These are phyloP conservation scores for Aspergillus diversus DNA, from an alignment of 495 filamentous ascomycete species.

Conservation along the genomic window DNA sequence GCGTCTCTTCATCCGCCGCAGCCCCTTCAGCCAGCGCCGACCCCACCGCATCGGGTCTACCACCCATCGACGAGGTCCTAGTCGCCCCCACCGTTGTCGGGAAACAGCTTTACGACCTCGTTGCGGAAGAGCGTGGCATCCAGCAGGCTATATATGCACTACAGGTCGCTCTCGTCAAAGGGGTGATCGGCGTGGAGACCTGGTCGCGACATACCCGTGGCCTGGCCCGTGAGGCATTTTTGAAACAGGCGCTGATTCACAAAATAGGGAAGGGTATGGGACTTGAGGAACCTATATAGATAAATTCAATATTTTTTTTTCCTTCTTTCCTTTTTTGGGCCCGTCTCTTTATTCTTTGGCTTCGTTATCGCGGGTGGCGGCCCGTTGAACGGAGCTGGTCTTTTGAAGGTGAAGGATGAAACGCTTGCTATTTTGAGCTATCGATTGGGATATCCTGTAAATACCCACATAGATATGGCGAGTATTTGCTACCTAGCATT, in stretches of 20 bases:
- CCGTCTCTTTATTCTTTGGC: background rate
- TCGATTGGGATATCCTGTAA: too few relatives aligned
- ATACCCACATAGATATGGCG: too few relatives aligned
- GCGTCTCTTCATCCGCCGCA: slow-evolving; percentile 32
- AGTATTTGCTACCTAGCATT: too few relatives aligned
- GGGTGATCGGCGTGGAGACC: slow-evolving; percentile 74
- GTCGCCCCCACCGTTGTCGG: slow-evolving; percentile 94
- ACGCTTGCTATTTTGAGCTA: too few relatives aligned
- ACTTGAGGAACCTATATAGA: slow-evolving; percentile 41
- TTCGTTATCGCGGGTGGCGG: too few relatives aligned
- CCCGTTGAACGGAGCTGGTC: too few relatives aligned
- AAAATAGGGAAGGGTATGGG: slow-evolving; percentile 92
- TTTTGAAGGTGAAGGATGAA: too few relatives aligned
- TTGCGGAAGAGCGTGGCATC: slow-evolving; percentile 81
- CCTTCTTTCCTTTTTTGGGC: background rate
- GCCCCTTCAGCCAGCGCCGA: slow-evolving; percentile 32
- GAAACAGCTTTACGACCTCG: slow-evolving; percentile 85
- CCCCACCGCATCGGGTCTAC: slow-evolving; percentile 48
- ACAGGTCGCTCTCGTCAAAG: slow-evolving; percentile 78
- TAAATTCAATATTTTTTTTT: background rate
- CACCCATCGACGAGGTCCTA: slow-evolving; percentile 82
- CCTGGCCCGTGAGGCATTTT: slow-evolving; percentile 84
- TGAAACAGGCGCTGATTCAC: slow-evolving; percentile 84
- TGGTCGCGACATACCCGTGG: slow-evolving; percentile 83
- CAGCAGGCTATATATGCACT: slow-evolving; percentile 86